These are phyloP conservation scores for Lablab purpureus DNA, from an alignment of 306 rosid species.

Conservation along the genomic window DNA sequence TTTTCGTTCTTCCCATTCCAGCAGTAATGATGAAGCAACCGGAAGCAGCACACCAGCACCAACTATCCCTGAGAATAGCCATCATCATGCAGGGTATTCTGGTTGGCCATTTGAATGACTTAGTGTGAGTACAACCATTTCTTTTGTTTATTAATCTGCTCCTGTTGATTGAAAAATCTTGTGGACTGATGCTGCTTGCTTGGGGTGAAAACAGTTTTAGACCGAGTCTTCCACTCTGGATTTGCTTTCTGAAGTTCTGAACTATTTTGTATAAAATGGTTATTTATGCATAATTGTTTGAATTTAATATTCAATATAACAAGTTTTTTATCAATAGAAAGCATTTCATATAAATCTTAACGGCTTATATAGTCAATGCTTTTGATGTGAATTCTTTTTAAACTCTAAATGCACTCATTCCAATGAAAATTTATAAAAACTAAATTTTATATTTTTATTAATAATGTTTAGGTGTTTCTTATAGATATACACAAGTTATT, in stretches of 20 bases:
- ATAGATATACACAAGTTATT: too few species aligned
- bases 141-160: constrained; percentile 11
- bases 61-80: constrained; percentile 50
- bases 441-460: too few species aligned
- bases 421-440: too few species aligned
- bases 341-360: background rate
- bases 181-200: constrained; percentile 45
- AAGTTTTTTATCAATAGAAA: background rate
- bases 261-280: constrained; percentile 39
- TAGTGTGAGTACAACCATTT: background rate
- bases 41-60: constrained; percentile 59
- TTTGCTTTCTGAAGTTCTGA: constrained; percentile 37
- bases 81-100: constrained; percentile 52
- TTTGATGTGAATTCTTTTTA: too few species aligned
- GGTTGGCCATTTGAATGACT: constrained; percentile 70
- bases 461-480: too few species aligned
- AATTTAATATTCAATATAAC: background rate
- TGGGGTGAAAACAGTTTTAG: constrained; percentile 37
- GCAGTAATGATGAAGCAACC: constrained; percentile 51
- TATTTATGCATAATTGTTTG: constrained; percentile 21
- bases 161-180: constrained; percentile 30
- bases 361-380: too few species aligned
- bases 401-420: too few species aligned
- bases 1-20: constrained; percentile 65
- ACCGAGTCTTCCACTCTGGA: constrained; percentile 34